Evolutionary conservation across 768 basidiomycete genomes (phyloP).

Genomic region (Termitomyces sp.): DNA sequence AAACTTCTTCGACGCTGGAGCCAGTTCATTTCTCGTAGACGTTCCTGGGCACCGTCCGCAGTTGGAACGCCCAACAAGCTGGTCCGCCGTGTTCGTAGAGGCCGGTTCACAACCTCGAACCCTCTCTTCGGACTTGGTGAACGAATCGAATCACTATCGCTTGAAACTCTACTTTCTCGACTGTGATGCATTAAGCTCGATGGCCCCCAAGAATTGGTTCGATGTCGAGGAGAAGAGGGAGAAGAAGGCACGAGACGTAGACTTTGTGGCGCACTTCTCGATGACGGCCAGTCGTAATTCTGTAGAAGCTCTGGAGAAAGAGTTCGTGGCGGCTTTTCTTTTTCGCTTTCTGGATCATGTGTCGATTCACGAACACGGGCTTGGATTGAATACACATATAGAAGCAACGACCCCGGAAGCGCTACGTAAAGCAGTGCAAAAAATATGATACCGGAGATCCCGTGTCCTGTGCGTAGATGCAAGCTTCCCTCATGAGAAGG

Average conservation of each 20-base stretch:
- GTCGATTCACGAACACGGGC: not conserved
- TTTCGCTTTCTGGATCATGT: conserved; percentile 11
- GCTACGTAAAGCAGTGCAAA: conserved; percentile 56
- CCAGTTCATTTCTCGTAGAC: conserved; percentile 73
- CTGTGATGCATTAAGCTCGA: conserved; percentile 33
- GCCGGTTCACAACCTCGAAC: conserved; percentile 52
- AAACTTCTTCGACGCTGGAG: conserved; percentile 66
- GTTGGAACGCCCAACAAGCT: conserved; percentile 22
- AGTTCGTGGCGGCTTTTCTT: conserved; percentile 8
- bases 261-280: conserved; percentile 30
- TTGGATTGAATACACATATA: conserved; percentile 9
- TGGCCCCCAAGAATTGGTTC: conserved; percentile 46
- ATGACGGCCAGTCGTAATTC: conserved; percentile 21
- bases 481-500: conserved; percentile 15
- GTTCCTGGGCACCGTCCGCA: conserved; percentile 13
- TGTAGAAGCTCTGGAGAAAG: conserved; percentile 23
- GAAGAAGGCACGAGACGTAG: conserved; percentile 31
- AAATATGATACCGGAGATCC: conserved; percentile 58
- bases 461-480: conserved; percentile 55
- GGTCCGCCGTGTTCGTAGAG: conserved; percentile 26
- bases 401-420: conserved; percentile 37
- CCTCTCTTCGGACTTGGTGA: conserved; percentile 31
- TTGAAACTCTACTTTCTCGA: conserved; percentile 39
- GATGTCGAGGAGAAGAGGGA: conserved; percentile 35
- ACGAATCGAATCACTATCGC: conserved; percentile 39